Evolutionary conservation across 495 filamentous ascomycete species (phyloP).

Genomic region (Aspergillus biplanus): DNA sequence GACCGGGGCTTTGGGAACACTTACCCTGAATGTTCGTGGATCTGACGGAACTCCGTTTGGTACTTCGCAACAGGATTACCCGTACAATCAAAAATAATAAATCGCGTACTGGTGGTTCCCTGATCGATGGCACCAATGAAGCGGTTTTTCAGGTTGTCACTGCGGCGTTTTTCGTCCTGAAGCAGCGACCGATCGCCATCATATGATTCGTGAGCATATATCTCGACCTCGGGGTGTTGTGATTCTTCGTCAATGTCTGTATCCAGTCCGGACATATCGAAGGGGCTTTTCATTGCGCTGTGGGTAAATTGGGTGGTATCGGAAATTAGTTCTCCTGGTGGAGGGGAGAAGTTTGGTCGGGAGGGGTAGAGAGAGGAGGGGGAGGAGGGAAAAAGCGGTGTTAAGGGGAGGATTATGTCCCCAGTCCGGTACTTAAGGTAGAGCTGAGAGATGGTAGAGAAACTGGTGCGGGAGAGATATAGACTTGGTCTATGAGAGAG

Average conservation of each 20-base stretch:
- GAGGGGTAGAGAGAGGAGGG: constrained; percentile 3
- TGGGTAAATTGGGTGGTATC: constrained; percentile 5
- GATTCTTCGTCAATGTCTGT: constrained; percentile 37
- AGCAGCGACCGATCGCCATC: constrained; percentile 49
- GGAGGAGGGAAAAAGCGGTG: constrained; percentile 1
- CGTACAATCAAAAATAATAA: constrained; percentile 84
- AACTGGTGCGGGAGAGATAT: constrained; percentile 7
- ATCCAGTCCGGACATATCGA: constrained; percentile 42
- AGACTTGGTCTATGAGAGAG: constrained; percentile 1
- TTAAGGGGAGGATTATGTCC: constrained; percentile 24
- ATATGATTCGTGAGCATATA: constrained; percentile 36
- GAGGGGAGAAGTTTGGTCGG: constrained; percentile 2
- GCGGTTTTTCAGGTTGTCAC: constrained; percentile 43
- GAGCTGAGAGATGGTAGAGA: constrained; percentile 15
- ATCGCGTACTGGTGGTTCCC: constrained; percentile 90
- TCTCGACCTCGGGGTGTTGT: constrained; percentile 26
- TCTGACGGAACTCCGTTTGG: constrained; percentile 89
- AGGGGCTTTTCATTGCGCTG: constrained; percentile 45
- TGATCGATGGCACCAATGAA: constrained; percentile 84
- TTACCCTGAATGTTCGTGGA: constrained; percentile 88
- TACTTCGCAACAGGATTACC: constrained; percentile 84
- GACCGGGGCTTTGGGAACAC: constrained; percentile 30
- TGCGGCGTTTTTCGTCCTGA: constrained; percentile 40
- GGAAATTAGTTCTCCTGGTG: constrained; percentile 3
- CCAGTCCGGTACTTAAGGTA: constrained; percentile 19